Evolutionary conservation across 306 rosid species (phyloP), one percentile per base, ranked within the genome.

Genomic region (Delonix regia): DNA sequence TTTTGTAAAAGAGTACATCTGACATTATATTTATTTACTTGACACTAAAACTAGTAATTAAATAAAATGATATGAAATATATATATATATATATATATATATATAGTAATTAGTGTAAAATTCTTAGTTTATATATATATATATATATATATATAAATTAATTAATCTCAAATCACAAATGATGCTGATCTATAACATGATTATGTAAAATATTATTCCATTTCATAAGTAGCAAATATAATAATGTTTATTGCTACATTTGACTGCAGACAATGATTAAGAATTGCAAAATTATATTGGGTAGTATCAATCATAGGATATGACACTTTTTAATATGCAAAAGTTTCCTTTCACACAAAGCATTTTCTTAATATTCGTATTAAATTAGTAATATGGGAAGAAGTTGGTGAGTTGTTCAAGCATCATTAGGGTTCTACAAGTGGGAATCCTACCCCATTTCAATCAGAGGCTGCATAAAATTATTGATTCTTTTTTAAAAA

Each of bases 361-460:
- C 44, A 62, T 30, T 0, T 13, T 64, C 47, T 64, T 64, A 4
- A 10, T 38, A 38, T 19, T 65, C 33, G n/a, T 11, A 38, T 66
- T 38, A 19, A 22, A 65, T 19, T 66, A 65, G 10, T 65, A 6
- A 39, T 15, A 22, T 66, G 6, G 1, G 52, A 39, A 19, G 52
- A 39, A 19, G 52, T 38, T 41, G 52, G 45, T 66, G n/a, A 64
- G 28, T 42, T 49, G 70, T 64, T 38, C 28, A 64, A 66, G 71
- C 33, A 39, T 19, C 33, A 39, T 39, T 39, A 25, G 34, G 12
- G 45, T 33, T 66, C 51, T 19, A 39, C 71, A 66, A 41, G 33
- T 66, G 52, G 70, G 52, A 66, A 41, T 41, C 52, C 52, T 19
- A 38, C 21, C 33, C 27, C 33, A 4, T 63, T 63, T 0, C 53